phyloP scores from a whole-genome alignment of 2,329 filamentous ascomycete species.

The Exutisphaerella laricina region DNA sequence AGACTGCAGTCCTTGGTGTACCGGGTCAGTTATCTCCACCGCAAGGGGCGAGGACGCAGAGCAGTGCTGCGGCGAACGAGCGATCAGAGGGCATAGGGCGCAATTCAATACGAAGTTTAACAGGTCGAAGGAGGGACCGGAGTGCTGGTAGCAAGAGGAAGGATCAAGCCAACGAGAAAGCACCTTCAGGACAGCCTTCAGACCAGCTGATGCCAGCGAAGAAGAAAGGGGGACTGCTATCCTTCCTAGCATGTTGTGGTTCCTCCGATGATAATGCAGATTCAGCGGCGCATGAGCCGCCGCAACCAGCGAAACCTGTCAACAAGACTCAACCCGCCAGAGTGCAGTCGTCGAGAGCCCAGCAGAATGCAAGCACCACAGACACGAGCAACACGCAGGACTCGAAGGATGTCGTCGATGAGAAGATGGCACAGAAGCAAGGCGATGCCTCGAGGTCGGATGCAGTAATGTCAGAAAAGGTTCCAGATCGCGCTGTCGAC shows the following conservation, averaged over 20 bases:
- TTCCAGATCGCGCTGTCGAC: conserved; percentile 15
- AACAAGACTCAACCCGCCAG: conserved; percentile 35
- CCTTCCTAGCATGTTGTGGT: conserved; percentile 62
- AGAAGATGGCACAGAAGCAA: conserved; percentile 33
- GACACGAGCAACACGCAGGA: conserved; percentile 41
- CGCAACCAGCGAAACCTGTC: conserved; percentile 41
- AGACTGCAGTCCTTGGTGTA: conserved; percentile 13
- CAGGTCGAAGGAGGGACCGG: conserved; percentile 40
- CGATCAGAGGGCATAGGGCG: conserved; percentile 40
- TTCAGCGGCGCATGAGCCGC: conserved; percentile 51
- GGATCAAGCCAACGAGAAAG: conserved; percentile 39
- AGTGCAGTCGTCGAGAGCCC: conserved; percentile 50
- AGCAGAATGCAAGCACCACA: conserved; percentile 36
- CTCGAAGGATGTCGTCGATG: conserved; percentile 42
- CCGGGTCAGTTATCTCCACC: conserved; percentile 6
- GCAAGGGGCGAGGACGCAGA: background rate
- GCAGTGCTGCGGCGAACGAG: conserved; percentile 18
- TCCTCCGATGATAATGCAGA: conserved; percentile 57
- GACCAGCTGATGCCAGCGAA: conserved; percentile 34
- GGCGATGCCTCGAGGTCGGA: conserved; percentile 13
- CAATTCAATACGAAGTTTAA: conserved; percentile 43
- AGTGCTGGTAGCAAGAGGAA: conserved; percentile 45
- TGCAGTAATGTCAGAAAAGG: conserved; percentile 18
- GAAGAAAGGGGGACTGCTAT: conserved; percentile 40
- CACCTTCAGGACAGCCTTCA: conserved; percentile 31